Conservation (phyloP, 331 rosid species). For the Cydonia oblonga region DNA sequence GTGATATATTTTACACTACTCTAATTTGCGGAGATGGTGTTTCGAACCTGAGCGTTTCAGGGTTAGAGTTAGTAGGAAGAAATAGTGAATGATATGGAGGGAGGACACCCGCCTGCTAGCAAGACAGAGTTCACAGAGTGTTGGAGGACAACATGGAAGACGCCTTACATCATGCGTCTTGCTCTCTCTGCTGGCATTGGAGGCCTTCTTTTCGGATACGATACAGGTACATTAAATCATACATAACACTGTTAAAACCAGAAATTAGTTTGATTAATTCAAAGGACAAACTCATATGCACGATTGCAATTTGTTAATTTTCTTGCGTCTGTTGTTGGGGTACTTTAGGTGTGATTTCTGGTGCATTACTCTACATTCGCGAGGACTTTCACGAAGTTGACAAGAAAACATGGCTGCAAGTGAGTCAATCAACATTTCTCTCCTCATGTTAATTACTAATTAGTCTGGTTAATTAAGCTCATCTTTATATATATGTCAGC, state of each 20-base stretch:
- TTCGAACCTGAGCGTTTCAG: not conserved
- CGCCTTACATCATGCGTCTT: slow-evolving; percentile 61
- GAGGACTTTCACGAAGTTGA: slow-evolving; percentile 53
- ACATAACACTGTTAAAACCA: not conserved
- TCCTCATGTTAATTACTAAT: not conserved
- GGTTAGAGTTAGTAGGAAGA: not conserved
- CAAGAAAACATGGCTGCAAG: slow-evolving; percentile 79
- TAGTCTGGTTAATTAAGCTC: not conserved
- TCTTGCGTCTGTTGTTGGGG: not conserved
- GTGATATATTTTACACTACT: not conserved
- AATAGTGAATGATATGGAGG: slow-evolving; percentile 34
- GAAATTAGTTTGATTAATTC: not conserved
- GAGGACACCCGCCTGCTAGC: slow-evolving; percentile 23
- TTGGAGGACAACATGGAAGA: slow-evolving; percentile 35
- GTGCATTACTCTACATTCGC: slow-evolving; percentile 69
- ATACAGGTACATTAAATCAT: slow-evolving; percentile 30
- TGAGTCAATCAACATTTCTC: not conserved
- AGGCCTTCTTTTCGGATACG: slow-evolving; percentile 70
- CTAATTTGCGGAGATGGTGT: too few relatives aligned
- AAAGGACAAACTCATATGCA: not conserved
- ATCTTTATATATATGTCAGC: not conserved
- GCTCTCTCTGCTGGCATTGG: slow-evolving; percentile 71
- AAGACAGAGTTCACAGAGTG: slow-evolving; percentile 41
- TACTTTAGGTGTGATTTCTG: slow-evolving; percentile 67
- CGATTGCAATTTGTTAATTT: not conserved